Conservation (phyloP, 2,329 filamentous ascomycete species). For the Ophiostoma piceae region DNA sequence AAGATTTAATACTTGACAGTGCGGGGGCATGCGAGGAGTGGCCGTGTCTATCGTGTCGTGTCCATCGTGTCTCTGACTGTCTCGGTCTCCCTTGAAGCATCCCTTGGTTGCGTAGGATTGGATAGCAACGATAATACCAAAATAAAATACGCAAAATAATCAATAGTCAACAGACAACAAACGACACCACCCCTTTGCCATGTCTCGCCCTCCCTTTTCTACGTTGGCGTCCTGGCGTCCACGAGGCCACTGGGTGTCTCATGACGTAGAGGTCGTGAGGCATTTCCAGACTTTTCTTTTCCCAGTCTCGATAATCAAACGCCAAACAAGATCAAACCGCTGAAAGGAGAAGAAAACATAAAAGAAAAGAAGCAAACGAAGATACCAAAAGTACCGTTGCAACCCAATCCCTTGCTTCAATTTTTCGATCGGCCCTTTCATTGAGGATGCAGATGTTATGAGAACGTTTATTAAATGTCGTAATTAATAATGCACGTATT, state of each 20-base stretch:
- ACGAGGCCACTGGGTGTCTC: constrained; percentile 7
- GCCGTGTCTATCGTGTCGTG: not conserved
- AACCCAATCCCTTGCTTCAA: not conserved
- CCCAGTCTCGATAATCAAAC: not conserved
- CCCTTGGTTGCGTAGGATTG: not conserved
- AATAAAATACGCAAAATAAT: not conserved
- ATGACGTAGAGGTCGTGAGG: constrained; percentile 10
- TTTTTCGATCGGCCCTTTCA: constrained; percentile 1
- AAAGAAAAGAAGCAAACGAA: not conserved
- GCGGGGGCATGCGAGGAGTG: constrained; percentile 4
- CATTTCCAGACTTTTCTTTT: not conserved
- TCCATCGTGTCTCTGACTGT: not conserved
- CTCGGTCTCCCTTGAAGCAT: constrained; percentile 5
- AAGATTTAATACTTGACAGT: not conserved
- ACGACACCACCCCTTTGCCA: not conserved
- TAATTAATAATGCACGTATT: not conserved
- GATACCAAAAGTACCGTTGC: not conserved
- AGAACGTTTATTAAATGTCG: not conserved
- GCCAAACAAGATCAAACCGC: not conserved
- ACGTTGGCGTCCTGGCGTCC: not conserved
- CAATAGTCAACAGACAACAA: not conserved
- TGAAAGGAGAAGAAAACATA: not conserved
- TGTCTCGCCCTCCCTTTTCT: constrained; percentile 6
- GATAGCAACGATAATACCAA: not conserved
- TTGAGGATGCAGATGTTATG: not conserved